Evolutionary conservation across 1,284 basidiomycete species (phyloP), one percentile per base, ranked within the genome.

Genomic region (Austroboletus niveus): DNA sequence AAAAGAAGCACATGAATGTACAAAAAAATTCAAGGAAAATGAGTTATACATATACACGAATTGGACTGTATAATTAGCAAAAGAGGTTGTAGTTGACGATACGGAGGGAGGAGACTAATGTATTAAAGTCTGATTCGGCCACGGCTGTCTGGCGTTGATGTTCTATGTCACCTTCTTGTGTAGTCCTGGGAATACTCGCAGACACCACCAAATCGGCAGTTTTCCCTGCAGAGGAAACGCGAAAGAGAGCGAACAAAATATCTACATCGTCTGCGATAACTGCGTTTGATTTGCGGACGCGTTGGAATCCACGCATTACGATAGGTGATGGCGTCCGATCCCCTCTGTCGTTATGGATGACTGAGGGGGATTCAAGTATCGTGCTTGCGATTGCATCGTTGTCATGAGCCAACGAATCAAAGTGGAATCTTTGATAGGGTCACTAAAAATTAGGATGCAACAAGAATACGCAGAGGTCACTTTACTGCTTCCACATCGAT

Each of bases 371-470:
- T 5, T 65, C 58, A 51, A 64, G 66, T 48, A 87, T 59, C 68
- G 27, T 91, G 75, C 9, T 69, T 65, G 11, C 77, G 70, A 11
- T 63, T 1, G 96, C 92, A 29, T 81, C 77, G 66, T 98, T 98
- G 74, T 99, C 96, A 65, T 98, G 85, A 11, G 94, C 96, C 39
- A 98, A 72, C 0, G 94, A 89, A 54, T 85, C 79, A 60, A 98
- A 99, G 73, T 98, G 96, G 66, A 87, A 95, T 69, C 96, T 92
- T 45, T 52, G 40, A 40, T 38, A 47, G 45, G 50, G 46, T 51
- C 1, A 17, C 53, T 57, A 56, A 54, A 34, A 53, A 49, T 42
- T 27, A 41, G 41, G 44, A 39, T 12, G 30, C 5, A 29, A 32
- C 38, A 27, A 47, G 14, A n/a, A 11, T 24, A 47, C 39, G 59